Evolutionary conservation across 495 filamentous ascomycete genomes (phyloP).

Genomic region (Antarctomyces pellizariae): DNA sequence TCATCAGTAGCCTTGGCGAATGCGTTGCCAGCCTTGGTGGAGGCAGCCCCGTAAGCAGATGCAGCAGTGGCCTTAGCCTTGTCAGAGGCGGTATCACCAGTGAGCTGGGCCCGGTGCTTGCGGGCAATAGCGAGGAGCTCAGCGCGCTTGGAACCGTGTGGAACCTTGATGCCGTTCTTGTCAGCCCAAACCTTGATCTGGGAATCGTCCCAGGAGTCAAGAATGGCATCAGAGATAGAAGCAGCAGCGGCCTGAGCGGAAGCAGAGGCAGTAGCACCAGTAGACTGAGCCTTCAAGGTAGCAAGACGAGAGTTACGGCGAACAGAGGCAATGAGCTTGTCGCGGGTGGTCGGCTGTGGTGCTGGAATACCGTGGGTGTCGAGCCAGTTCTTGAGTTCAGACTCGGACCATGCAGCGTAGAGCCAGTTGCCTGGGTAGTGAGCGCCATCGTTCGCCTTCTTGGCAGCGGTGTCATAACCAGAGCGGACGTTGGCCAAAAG

Average conservation of each 20-base stretch:
- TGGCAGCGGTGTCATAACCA: constrained; percentile 59
- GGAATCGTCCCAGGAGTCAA: constrained; percentile 75
- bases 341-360: constrained; percentile 66
- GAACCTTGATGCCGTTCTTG: constrained; percentile 54
- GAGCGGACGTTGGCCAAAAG: constrained; percentile 54
- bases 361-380: constrained; percentile 74
- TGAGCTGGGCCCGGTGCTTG: constrained; percentile 58
- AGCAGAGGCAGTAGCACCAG: constrained; percentile 33
- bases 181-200: constrained; percentile 59
- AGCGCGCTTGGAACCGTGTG: constrained; percentile 60
- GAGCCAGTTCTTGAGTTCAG: constrained; percentile 48
- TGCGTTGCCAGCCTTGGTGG: constrained; percentile 56
- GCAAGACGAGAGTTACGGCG: constrained; percentile 77
- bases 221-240: constrained; percentile 54
- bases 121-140: constrained; percentile 79
- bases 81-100: constrained; percentile 33
- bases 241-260: constrained; percentile 45
- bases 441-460: constrained; percentile 61
- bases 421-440: constrained; percentile 92
- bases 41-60: constrained; percentile 55
- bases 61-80: constrained; percentile 28
- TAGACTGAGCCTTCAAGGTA: constrained; percentile 35
- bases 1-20: constrained; percentile 55
- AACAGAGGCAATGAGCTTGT: constrained; percentile 69
- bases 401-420: constrained; percentile 68